phyloP scores from a whole-genome alignment of 768 basidiomycete genomes.

The Lentinula sp. region DNA sequence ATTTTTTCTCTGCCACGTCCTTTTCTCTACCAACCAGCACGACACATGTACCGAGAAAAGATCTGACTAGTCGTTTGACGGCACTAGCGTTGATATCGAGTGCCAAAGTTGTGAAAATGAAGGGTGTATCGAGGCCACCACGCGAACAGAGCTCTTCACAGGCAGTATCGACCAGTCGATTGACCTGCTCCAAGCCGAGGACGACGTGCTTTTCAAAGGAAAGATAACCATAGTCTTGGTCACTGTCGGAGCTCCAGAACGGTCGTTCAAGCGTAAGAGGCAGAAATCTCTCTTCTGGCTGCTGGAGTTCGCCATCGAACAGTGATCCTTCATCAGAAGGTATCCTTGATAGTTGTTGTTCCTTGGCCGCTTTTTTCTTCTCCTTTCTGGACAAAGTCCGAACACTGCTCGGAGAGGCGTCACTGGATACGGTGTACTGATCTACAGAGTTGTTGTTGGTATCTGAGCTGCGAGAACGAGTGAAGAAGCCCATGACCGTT shows the following conservation, averaged over 20 bases:
- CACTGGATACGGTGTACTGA: not conserved
- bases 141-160: conserved; percentile 65
- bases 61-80: conserved; percentile 70
- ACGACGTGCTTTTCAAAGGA: conserved; percentile 69
- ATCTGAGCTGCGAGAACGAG: not conserved
- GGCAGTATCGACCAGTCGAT: conserved; percentile 64
- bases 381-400: conserved; percentile 2
- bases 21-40: conserved; percentile 21
- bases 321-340: not conserved
- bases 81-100: conserved; percentile 77
- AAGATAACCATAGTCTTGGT: conserved; percentile 57
- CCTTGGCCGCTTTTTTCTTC: conserved; percentile 4
- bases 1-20: conserved; percentile 45
- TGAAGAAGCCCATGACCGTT: conserved; percentile 1
- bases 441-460: conserved; percentile 1
- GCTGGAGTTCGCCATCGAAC: not conserved
- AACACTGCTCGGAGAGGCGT: not conserved
- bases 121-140: conserved; percentile 81
- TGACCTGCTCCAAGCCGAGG: conserved; percentile 69
- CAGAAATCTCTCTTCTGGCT: not conserved
- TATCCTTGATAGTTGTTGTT: not conserved
- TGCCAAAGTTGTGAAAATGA: conserved; percentile 86
- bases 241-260: not conserved
- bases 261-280: conserved; percentile 4
- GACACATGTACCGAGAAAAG: conserved; percentile 67